phyloP scores from a whole-genome alignment of 202 grass and related monocot species.

The Eragrostis tef region DNA sequence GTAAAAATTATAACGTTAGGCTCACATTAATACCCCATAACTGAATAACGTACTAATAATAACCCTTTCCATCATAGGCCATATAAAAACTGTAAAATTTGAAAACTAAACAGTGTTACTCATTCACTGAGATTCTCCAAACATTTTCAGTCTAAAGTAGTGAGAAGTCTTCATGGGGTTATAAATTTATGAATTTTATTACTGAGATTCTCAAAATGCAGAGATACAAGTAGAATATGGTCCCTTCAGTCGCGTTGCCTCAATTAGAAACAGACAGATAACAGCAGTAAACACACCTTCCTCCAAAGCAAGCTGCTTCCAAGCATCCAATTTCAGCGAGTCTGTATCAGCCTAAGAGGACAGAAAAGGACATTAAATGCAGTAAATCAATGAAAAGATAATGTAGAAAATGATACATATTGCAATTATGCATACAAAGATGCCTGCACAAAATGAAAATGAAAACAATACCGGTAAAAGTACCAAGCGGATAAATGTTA shows the following conservation, averaged over 20 bases:
- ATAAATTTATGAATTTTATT: neutral
- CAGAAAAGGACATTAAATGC: constrained; percentile 11
- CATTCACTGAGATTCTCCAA: no score
- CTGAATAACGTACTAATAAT: neutral
- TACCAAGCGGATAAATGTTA: neutral
- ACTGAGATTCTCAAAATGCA: neutral
- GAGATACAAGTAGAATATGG: neutral
- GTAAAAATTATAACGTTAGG: neutral
- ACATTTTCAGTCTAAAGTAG: neutral
- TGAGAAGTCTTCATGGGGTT: neutral
- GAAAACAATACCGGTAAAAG: neutral
- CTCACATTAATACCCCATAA: neutral
- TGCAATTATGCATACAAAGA: neutral
- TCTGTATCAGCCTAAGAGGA: constrained; percentile 69
- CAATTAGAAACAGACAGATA: neutral
- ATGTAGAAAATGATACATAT: no score
- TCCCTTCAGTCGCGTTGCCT: neutral
- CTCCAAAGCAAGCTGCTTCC: constrained; percentile 94
- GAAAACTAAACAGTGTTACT: neutral
- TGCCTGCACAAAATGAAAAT: constrained; percentile 26
- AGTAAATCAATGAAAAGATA: constrained; percentile 8
- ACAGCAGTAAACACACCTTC: constrained; percentile 62
- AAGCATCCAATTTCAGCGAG: constrained; percentile 82
- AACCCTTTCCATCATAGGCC: no score
- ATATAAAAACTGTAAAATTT: constrained; percentile 6